Percentiles rank a stretch among this genome's conserved stretches.
These are phyloP conservation scores for Penicillium decumbens DNA, from an alignment of 2,329 filamentous ascomycete genomes.

Conservation along the genomic window DNA sequence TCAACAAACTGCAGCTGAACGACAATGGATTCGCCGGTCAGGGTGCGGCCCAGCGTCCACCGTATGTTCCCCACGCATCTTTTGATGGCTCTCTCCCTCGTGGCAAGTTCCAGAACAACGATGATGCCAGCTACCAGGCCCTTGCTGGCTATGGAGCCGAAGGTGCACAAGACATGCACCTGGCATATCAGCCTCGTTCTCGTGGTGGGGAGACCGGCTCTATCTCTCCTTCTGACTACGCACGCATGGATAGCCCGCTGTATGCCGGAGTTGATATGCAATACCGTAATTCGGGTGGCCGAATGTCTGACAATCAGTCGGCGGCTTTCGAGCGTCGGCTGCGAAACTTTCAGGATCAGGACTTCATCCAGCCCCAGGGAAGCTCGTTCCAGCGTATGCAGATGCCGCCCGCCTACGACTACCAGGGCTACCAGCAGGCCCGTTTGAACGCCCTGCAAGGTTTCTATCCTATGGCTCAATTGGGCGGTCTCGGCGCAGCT, in stretches of 20 bases:
- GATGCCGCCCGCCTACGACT: conserved; percentile 33
- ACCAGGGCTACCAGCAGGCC: conserved; percentile 29
- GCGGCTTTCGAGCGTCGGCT: conserved; percentile 49
- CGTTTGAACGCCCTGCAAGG: conserved; percentile 35
- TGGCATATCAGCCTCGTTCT: conserved; percentile 38
- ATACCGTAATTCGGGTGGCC: conserved; percentile 43
- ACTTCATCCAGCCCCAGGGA: conserved; percentile 26
- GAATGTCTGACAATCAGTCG: conserved; percentile 43
- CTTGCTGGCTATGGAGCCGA: conserved; percentile 26
- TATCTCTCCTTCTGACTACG: conserved; percentile 45
- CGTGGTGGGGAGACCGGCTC: conserved; percentile 45
- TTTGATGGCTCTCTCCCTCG: conserved; percentile 47
- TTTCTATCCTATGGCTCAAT: conserved; percentile 35
- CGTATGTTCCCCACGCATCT: conserved; percentile 33
- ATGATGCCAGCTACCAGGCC: conserved; percentile 30
- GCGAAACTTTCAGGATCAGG: conserved; percentile 45
- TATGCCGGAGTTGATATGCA: conserved; percentile 47
- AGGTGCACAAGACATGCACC: conserved; percentile 28
- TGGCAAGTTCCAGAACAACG: conserved; percentile 39
- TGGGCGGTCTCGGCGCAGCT: conserved; percentile 29
- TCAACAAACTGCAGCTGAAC: conserved; percentile 36
- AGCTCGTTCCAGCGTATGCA: conserved; percentile 30
- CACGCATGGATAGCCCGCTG: conserved; percentile 44
- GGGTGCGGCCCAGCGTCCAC: conserved; percentile 23
- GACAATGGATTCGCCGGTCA: conserved; percentile 36